Evolutionary conservation across 257 asterid species (phyloP).

Genomic region (Primulina eburnea): DNA sequence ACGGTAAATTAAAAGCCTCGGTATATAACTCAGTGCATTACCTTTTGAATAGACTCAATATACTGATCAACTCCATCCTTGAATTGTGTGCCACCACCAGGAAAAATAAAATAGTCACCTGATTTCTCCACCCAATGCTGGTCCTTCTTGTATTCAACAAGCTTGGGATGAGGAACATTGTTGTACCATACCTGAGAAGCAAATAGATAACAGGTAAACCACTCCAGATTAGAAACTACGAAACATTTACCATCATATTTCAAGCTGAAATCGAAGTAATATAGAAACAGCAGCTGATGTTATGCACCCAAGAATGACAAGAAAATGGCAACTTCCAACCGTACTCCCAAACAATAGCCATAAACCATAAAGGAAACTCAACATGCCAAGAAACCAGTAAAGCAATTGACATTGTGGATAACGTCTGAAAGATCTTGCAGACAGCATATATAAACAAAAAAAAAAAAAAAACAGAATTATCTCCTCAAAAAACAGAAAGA

Average conservation of each 20-base stretch:
- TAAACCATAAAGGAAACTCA: background rate
- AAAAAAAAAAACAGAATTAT: background rate
- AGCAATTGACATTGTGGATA: background rate
- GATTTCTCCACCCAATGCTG: constrained; percentile 81
- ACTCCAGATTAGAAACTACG: constrained; percentile 11
- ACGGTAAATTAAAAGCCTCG: constrained; percentile 11
- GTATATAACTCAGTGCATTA: constrained; percentile 3
- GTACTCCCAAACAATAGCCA: background rate
- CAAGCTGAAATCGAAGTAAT: constrained; percentile 6
- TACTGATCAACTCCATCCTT: constrained; percentile 68
- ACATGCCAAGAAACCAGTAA: background rate
- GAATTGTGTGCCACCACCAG: constrained; percentile 98
- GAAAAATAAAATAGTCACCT: constrained; percentile 73
- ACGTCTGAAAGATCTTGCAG: background rate
- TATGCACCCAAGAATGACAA: background rate
- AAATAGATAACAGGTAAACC: constrained; percentile 13
- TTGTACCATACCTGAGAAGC: constrained; percentile 74
- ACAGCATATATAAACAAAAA: background rate
- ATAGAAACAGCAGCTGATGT: background rate
- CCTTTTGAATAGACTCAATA: constrained; percentile 61
- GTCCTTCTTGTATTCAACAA: constrained; percentile 90
- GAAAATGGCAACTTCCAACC: background rate
- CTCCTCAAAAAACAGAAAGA: background rate
- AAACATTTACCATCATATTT: constrained; percentile 11
- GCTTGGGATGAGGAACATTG: constrained; percentile 97